Conservation (phyloP, 176 grass and related monocot species). For the Ensete ventricosum region DNA sequence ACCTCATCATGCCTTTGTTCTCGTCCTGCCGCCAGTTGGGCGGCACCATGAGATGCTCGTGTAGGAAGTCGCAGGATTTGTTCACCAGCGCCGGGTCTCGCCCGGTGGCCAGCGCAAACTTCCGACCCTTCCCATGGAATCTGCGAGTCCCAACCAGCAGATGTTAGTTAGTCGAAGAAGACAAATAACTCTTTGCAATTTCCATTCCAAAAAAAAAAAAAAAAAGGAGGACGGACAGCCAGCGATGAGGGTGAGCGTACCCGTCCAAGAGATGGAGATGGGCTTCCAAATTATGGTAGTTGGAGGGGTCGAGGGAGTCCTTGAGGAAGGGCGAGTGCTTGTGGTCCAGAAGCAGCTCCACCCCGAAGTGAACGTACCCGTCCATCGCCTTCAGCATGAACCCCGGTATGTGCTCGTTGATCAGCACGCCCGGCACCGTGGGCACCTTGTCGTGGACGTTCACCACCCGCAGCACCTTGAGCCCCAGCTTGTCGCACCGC, state of each 20-base stretch:
- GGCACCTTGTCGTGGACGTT: conserved; percentile 87
- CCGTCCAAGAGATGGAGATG: conserved; percentile 82
- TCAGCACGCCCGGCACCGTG: conserved; percentile 59
- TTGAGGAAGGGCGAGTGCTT: conserved; percentile 75
- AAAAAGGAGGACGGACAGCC: no score
- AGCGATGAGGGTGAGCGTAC: conserved; percentile 18
- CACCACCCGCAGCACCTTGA: conserved; percentile 63
- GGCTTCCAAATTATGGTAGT: conserved; percentile 72
- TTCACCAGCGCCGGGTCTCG: conserved; percentile 80
- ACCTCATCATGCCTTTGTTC: conserved; percentile 77
- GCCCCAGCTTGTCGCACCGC: conserved; percentile 25
- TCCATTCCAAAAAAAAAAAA: no score
- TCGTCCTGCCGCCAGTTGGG: conserved; percentile 69
- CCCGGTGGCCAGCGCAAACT: conserved; percentile 50
- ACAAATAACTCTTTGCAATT: not conserved
- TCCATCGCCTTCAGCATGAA: conserved; percentile 34
- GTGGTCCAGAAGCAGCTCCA: conserved; percentile 60
- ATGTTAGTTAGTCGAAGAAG: not conserved
- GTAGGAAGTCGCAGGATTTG: conserved; percentile 71
- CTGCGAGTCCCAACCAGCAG: conserved; percentile 13
- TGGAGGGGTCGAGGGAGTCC: conserved; percentile 44
- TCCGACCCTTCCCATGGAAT: conserved; percentile 56
- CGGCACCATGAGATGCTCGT: conserved; percentile 58
- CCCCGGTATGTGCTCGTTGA: conserved; percentile 60
- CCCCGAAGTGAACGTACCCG: conserved; percentile 58